Base-by-base conservation (phyloP, 371 early-diverging fungal genomes). In the Lichtheimia corymbifera region DNA sequence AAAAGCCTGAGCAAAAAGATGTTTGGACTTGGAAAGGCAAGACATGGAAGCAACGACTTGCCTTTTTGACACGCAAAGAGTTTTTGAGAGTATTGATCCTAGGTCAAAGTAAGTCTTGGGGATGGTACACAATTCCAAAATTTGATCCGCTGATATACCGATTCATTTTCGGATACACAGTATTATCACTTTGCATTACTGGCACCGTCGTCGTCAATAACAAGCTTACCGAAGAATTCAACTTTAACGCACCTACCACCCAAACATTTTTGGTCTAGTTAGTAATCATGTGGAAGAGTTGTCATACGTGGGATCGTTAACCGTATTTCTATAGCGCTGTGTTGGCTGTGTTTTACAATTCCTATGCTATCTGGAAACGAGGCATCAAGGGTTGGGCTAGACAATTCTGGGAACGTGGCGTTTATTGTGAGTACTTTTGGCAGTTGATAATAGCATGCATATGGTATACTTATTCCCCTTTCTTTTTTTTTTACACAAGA, bases 131-230 rank as follows among this genome's bases (percentile, higher is more conserved):
- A 28, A 5, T 28, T 4, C 6, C 28, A 5, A 7, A 35, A 9
- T 35, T 35, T 35, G 14, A 57, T 11, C 35, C 40, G 28, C 58
- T 30, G 18, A 63, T 22, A 27, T 44, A 35, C 35, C 11, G 11
- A 35, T 35, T 28, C 35, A 35, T 35, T 35, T 35, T 35, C 11
- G 35, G 35, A 35, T 35, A 35, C 35, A 35, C 11, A 73, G 73
- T 73, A 44, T 69, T 91, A 17, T 82, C 92, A 2, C 72, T 92
- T 17, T 92, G 91, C 61, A 88, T 91, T 57, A 89, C 91, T 2
- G 79, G 83, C 13, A 89, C 89, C 17, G 84, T 80, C 6, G 82
- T 88, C 5, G 70, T 84, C 0, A 83, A 83, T 15, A 83, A 80
- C 35, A 70, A 84, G 54, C 70, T 92, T 35, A 74, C 85, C 18